Evolutionary conservation across 768 basidiomycete species (phyloP), one percentile per base, ranked within the genome.

Genomic region (Phallus indusiatus): DNA sequence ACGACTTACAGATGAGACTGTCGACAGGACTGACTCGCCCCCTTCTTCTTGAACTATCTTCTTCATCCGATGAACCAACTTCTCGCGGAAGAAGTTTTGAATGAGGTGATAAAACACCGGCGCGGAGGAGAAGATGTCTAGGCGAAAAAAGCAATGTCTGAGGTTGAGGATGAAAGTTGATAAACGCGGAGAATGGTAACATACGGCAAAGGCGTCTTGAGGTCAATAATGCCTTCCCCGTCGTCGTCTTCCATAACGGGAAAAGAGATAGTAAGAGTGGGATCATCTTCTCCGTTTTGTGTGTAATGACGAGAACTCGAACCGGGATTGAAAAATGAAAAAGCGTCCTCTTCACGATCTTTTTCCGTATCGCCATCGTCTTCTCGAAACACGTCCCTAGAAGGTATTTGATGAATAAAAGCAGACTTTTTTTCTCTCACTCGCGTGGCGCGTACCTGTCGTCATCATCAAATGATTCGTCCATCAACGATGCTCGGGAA

Each of bases 41-140:
- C 53, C 47, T 42, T 64, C 63, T 5, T 65, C 62, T 24, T 62
- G 63, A 17, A 50, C 51, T 36, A 54, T 33, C 53, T 47, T 42
- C 42, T 37, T 21, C 22, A 47, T 49, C 42, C 12, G 51, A 42
- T 10, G 34, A 11, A 24, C 16, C 16, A 46, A 33, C n/a, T 60
- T 58, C 70, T 53, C 57, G 68, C 3, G 81, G 76, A 6, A 86
- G 67, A 3, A 86, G 71, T 61, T 84, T 85, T 0, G 85, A 86
- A 61, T 78, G 73, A 0, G 85, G 82, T 6, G 85, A 86, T 11
- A 87, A 74, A 36, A 86, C 73, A 3, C 85, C 85, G 51, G 85
- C 79, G 9, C 79, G 77, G 37, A 86, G 69, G 83, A 87, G 86
- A 42, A 86, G 67, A 63, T 83, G 78, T 0, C 85, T 86, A 62